Conservation (phyloP, 192 early-diverging fungal species). For the Coemansia sp. region DNA sequence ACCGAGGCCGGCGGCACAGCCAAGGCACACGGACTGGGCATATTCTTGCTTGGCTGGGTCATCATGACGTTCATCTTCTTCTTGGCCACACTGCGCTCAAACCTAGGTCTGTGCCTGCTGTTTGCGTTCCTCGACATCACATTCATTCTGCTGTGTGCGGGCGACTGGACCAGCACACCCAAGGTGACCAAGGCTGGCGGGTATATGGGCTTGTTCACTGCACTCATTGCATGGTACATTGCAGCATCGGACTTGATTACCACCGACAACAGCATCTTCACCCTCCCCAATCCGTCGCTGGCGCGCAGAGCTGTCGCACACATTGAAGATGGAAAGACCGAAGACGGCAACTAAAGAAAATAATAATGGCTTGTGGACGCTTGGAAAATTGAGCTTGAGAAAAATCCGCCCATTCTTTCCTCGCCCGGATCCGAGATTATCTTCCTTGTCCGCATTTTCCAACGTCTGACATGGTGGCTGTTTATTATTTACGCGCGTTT, state of each 20-base stretch:
- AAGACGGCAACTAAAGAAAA: conserved; percentile 15
- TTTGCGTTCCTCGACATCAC: conserved; percentile 69
- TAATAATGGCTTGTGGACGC: background rate
- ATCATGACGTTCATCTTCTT: conserved; percentile 72
- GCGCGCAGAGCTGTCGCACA: conserved; percentile 9
- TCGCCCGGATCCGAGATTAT: background rate
- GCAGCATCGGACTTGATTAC: conserved; percentile 64
- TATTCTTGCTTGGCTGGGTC: conserved; percentile 67
- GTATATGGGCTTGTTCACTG: conserved; percentile 70
- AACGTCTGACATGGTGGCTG: background rate
- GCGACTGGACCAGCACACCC: conserved; percentile 55
- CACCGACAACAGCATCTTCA: conserved; percentile 57
- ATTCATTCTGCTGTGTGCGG: conserved; percentile 68
- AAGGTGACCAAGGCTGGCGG: conserved; percentile 65
- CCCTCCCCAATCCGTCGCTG: conserved; percentile 57
- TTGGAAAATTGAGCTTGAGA: background rate
- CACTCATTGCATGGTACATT: conserved; percentile 76
- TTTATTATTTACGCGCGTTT: background rate
- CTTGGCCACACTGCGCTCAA: conserved; percentile 64
- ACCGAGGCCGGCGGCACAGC: conserved; percentile 34
- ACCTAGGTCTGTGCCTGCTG: conserved; percentile 61
- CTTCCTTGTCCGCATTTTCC: background rate
- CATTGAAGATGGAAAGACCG: conserved; percentile 42
- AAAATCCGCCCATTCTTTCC: background rate
- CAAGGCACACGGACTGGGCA: conserved; percentile 56